Percentiles rank a stretch among this genome's conserved stretches.
Conservation (phyloP, 2,329 filamentous ascomycete genomes). For the Penicillium sp. region DNA sequence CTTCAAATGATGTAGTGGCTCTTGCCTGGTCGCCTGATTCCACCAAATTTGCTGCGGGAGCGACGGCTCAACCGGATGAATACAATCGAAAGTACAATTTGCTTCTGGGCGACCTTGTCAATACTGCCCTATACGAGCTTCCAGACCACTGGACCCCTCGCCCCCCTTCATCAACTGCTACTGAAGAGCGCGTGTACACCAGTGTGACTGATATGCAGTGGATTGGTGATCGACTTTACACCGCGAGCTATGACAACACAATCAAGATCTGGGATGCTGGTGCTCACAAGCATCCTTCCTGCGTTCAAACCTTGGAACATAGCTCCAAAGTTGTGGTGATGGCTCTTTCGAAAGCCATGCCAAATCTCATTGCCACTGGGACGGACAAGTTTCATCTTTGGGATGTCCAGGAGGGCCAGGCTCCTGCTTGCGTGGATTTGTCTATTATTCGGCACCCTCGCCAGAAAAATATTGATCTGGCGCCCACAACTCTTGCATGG, state of each 20-base stretch:
- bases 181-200: conserved; percentile 55
- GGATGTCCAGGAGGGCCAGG: conserved; percentile 31
- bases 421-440: conserved; percentile 28
- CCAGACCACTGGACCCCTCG: conserved; percentile 53
- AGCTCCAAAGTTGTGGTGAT: conserved; percentile 53
- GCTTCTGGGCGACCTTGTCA: conserved; percentile 50
- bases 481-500: conserved; percentile 51
- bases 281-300: conserved; percentile 26
- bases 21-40: conserved; percentile 59
- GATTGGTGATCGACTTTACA: conserved; percentile 49
- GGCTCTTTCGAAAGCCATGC: conserved; percentile 42
- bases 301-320: conserved; percentile 44
- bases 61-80: conserved; percentile 55
- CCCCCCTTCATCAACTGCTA: conserved; percentile 41
- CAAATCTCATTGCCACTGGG: conserved; percentile 51
- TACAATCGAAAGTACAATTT: conserved; percentile 62
- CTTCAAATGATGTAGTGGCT: conserved; percentile 58
- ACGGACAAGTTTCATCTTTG: conserved; percentile 40
- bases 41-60: conserved; percentile 56
- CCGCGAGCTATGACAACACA: conserved; percentile 56
- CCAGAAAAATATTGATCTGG: conserved; percentile 34
- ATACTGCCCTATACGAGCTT: conserved; percentile 51
- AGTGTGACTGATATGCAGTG: conserved; percentile 59
- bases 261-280: conserved; percentile 57
- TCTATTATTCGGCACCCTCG: conserved; percentile 19